Evolutionary conservation across 768 basidiomycete genomes (phyloP), one percentile per base, ranked within the genome.

Genomic region (Boletus sp.): DNA sequence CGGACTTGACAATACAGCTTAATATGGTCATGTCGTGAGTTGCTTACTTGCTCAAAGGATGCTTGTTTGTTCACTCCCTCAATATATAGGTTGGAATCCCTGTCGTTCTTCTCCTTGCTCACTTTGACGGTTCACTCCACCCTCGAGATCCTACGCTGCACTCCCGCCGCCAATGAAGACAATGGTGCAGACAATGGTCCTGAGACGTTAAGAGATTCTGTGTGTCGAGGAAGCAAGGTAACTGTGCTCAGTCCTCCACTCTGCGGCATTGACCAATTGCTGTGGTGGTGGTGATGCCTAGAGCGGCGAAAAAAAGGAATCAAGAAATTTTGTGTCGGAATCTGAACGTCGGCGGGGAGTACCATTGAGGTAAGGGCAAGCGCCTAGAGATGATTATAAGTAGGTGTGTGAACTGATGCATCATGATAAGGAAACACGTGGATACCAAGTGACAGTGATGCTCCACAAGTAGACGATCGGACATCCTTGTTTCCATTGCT

Each of bases 1-100:
- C 83, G 67, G 83, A 87, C 58, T 75, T 92, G 63, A 97, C 95
- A 2, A 77, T 98, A 17, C 88, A 45, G 95, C 97, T 67, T 94
- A 94, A 62, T 97, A 96, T 69, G 75, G 77, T 5, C 87, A 94
- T 17, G 79, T 92, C 18, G 95, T 94, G 61, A 55, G 86, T 78
- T 12, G 14, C 0, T 33, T 3, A 7, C 7, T 14, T 39, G n/a
- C n/a, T 30, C 37, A 3, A 0, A 6, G 28, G 6, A 15, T 20
- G 7, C 4, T 36, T 15, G 36, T 37, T 59, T n/a, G 24, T 37
- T 54, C 10, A 44, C 24, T 10, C 20, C n/a, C 17, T 50, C 24
- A 3, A 18, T 1, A 40, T n/a, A 12, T 59, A 94, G 90, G 87
- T 94, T 5, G 82, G 87, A 5, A 76, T 85, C 10, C 88, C 4